Conservation (phyloP, 768 basidiomycete species). For the Galerina sulciceps region DNA sequence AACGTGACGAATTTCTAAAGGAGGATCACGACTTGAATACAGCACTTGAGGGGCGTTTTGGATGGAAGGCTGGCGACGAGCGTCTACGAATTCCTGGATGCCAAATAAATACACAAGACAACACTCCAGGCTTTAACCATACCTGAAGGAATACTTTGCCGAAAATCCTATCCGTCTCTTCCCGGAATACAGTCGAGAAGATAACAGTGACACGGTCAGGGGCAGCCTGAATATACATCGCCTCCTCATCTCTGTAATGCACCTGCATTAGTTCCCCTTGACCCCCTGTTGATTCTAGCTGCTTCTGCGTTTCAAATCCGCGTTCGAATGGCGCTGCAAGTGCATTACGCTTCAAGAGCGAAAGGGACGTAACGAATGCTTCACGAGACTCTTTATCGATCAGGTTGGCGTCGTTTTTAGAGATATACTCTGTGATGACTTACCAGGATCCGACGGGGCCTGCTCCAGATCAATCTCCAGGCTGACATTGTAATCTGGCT, state of each 20-base stretch:
- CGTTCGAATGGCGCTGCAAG: constrained; percentile 93
- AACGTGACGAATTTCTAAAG: constrained; percentile 92
- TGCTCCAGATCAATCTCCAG: constrained; percentile 88
- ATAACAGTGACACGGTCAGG: constrained; percentile 97
- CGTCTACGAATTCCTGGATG: constrained; percentile 95
- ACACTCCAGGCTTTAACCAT: constrained; percentile 13
- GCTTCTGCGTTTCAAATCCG: constrained; percentile 83
- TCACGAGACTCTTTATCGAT: constrained; percentile 70
- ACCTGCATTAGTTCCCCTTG: constrained; percentile 89
- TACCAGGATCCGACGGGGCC: constrained; percentile 81
- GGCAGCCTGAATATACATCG: constrained; percentile 92
- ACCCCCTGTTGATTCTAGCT: constrained; percentile 74
- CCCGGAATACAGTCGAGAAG: constrained; percentile 95
- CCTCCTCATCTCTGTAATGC: constrained; percentile 96
- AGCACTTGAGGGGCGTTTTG: constrained; percentile 98
- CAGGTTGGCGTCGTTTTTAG: constrained; percentile 1
- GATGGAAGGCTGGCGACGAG: constrained; percentile 88
- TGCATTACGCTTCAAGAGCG: constrained; percentile 90
- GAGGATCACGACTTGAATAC: constrained; percentile 93
- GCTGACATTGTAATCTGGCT: constrained; percentile 89
- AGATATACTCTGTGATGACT: constrained; percentile 19
- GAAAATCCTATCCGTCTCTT: constrained; percentile 96
- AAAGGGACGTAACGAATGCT: constrained; percentile 77
- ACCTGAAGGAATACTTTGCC: constrained; percentile 99
- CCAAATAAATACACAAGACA: constrained; percentile 6